phyloP scores from a whole-genome alignment of 768 basidiomycete genomes.

The Tricholoma hemisulphureum region DNA sequence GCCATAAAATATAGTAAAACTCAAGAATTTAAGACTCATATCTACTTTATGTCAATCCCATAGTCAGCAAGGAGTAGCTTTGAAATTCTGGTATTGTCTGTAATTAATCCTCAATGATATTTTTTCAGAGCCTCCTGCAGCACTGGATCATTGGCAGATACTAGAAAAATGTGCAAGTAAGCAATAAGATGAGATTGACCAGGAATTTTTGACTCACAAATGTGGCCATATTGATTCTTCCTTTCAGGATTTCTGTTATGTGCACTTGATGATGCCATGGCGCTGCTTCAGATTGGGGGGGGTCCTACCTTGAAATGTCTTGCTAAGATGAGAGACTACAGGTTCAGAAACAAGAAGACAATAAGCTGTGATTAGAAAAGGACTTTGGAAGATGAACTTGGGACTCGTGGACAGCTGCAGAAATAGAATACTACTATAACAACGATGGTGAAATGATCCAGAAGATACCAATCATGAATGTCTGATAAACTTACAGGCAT shows the following conservation, averaged over 20 bases:
- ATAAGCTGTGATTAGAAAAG: background rate
- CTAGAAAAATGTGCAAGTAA: background rate
- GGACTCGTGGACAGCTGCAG: too few species aligned
- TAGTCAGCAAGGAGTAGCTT: conserved; percentile 14
- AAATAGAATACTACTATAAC: background rate
- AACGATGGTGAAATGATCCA: background rate
- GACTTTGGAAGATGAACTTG: background rate
- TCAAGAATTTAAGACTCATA: background rate
- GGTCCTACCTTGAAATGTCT: background rate
- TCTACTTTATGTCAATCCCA: conserved; percentile 14
- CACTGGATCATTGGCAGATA: conserved; percentile 11
- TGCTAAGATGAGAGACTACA: too few species aligned
- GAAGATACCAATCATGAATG: background rate
- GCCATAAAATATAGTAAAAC: background rate
- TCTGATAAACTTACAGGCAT: background rate
- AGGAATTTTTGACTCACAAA: conserved; percentile 8
- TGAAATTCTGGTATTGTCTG: conserved; percentile 19
- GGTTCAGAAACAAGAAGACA: background rate
- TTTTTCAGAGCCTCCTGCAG: conserved; percentile 3
- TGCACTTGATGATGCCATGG: background rate
- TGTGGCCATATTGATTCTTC: conserved; percentile 17
- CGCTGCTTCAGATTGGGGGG: background rate
- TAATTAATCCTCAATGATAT: conserved; percentile 18
- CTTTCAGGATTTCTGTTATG: conserved; percentile 18
- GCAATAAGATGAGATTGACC: background rate